Conservation (phyloP, 2,329 filamentous ascomycete species). For the Diaporthe sp. region DNA sequence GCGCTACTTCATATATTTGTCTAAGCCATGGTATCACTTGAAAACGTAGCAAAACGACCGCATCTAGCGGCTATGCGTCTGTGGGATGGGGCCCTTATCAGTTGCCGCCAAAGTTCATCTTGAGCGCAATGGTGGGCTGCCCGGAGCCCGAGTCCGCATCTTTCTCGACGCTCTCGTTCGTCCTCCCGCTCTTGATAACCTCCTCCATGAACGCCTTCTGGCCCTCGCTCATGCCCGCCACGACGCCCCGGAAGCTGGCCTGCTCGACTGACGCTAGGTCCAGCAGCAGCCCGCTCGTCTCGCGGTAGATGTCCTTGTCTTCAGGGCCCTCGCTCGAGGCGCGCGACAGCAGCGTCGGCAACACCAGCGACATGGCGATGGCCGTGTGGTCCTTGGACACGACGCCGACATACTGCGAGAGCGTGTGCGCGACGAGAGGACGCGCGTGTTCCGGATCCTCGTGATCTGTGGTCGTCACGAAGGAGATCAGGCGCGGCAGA, state of each 20-base stretch:
- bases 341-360: slow-evolving; percentile 82
- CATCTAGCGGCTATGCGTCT: neutral
- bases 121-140: slow-evolving; percentile 89
- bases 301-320: slow-evolving; percentile 70
- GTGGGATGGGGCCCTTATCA: neutral
- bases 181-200: slow-evolving; percentile 77
- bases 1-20: neutral
- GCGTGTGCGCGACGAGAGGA: slow-evolving; percentile 77
- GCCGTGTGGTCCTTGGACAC: slow-evolving; percentile 62
- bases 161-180: slow-evolving; percentile 58
- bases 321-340: slow-evolving; percentile 74
- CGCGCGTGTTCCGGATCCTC: slow-evolving; percentile 87
- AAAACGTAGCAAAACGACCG: neutral
- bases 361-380: slow-evolving; percentile 80
- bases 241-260: slow-evolving; percentile 78
- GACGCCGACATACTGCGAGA: slow-evolving; percentile 78
- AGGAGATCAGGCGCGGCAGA: slow-evolving; percentile 81
- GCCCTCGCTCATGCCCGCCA: slow-evolving; percentile 77
- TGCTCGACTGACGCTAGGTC: slow-evolving; percentile 86
- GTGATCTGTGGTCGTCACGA: slow-evolving; percentile 77
- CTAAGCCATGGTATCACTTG: slow-evolving; percentile 13
- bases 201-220: slow-evolving; percentile 86
- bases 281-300: slow-evolving; percentile 82
- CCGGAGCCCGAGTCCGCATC: slow-evolving; percentile 59
- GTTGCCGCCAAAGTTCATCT: slow-evolving; percentile 85